These are phyloP conservation scores for Chalara sp. DNA, from an alignment of 2,329 filamentous ascomycete genomes.

Conservation along the genomic window DNA sequence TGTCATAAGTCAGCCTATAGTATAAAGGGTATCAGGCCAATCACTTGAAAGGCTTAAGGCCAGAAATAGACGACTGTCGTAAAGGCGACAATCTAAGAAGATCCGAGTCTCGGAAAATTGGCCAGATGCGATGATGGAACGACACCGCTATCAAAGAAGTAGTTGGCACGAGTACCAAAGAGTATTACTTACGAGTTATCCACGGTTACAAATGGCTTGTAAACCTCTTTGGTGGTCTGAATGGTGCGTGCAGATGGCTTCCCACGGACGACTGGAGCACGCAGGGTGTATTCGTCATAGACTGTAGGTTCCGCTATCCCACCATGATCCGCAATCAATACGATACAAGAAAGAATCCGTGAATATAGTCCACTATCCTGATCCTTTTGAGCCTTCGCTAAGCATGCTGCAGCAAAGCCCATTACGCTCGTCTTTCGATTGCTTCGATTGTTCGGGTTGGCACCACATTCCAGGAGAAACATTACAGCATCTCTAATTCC, in stretches of 20 bases:
- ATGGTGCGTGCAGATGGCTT: background rate
- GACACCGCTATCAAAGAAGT: too few species aligned
- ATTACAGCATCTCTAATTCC: background rate
- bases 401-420: background rate
- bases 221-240: background rate
- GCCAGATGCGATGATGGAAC: too few species aligned
- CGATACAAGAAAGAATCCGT: constrained; percentile 1
- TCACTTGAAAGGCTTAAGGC: too few species aligned
- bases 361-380: background rate
- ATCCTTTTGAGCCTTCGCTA: background rate
- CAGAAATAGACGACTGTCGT: too few species aligned
- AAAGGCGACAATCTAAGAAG: too few species aligned
- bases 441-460: constrained; percentile 3
- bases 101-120: too few species aligned
- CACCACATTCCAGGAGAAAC: background rate
- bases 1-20: too few species aligned
- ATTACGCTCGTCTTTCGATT: constrained; percentile 1
- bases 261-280: background rate
- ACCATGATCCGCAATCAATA: background rate
- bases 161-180: background rate
- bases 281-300: constrained; percentile 1
- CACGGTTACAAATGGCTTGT: background rate
- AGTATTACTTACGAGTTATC: background rate
- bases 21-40: too few species aligned
- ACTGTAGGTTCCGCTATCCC: background rate